These are phyloP conservation scores for Nyssa sinensis DNA, from an alignment of 148 eudicot genomes.

Conservation along the genomic window DNA sequence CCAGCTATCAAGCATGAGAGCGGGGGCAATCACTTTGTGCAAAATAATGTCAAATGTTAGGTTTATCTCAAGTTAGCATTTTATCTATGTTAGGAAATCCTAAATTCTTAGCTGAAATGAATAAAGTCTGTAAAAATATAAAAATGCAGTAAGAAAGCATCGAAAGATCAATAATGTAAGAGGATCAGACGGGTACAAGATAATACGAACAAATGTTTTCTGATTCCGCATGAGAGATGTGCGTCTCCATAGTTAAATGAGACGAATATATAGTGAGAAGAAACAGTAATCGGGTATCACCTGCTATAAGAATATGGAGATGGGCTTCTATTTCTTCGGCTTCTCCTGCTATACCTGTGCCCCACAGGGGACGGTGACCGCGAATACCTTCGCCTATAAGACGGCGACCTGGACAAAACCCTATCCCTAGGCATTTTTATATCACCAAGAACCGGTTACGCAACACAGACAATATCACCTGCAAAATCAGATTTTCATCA, in stretches of 20 bases:
- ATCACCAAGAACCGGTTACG: background rate
- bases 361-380: constrained; percentile 60
- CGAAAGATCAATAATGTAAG: too few relatives aligned
- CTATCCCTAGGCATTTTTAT: constrained; percentile 62
- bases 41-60: too few relatives aligned
- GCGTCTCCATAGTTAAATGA: background rate
- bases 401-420: constrained; percentile 69
- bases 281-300: constrained; percentile 59
- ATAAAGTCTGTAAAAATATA: background rate
- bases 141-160: background rate
- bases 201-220: too few relatives aligned
- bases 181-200: too few relatives aligned
- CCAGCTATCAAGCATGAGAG: too few relatives aligned
- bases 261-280: constrained; percentile 1
- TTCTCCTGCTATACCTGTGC: constrained; percentile 55
- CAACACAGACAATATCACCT: constrained; percentile 8
- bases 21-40: too few relatives aligned
- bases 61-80: too few relatives aligned
- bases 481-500: background rate
- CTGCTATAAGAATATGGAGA: constrained; percentile 81
- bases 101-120: background rate
- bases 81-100: too few relatives aligned
- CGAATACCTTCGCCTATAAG: constrained; percentile 45
- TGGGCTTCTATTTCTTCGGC: constrained; percentile 71
- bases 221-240: background rate